Evolutionary conservation across 148 eudicot genomes (phyloP), one percentile per base, ranked within the genome.

Genomic region (Camellia granthamiana): DNA sequence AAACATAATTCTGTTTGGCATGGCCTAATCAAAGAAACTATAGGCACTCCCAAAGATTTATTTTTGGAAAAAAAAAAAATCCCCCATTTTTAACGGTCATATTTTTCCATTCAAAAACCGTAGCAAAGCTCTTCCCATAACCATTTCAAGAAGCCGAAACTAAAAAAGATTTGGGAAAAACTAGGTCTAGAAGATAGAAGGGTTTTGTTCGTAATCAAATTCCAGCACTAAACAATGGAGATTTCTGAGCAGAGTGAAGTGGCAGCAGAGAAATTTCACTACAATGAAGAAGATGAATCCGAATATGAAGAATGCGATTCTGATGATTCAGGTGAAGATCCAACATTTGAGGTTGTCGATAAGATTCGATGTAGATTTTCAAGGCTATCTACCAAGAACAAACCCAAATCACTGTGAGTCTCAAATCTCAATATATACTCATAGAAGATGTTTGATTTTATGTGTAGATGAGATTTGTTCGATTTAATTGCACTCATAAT

Each of bases 241-340:
- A 30, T 30, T 30, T 30, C 38, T 30, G 38, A 30, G 38, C 38
- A 30, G 1, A 30, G 38, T 30, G 38, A 30, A 1, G 38, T 30
- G 38, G 38, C 38, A 30, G 38, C 38, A 1, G 38, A 30, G 38
- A 30, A 30, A 30, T 30, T 30, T 30, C 38, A 30, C 38, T 30
- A 30, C 38, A 30, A 30, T 30, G 38, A 30, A 30, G 38, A 30
- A 30, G 75, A 74, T 16, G 87, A 85, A 62, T 84, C 82, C 1
- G 81, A 76, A 18, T 52, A 56, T 44, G 85, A 85, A 21, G 78
- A 78, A 2, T 72, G 46, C 14, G 82, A 81, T 79, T 88, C 89
- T 3, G 92, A 88, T 79, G 91, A 88, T 83, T 90, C 91, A 0
- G 84, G 81, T 30, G 84, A 88, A 5, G 93, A 87, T 30, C 90